A percentile compares a stretch with the other conserved stretches of the same genome.
phyloP scores from a whole-genome alignment of 805 yeast species.

The Saturnispora zaruensis region DNA sequence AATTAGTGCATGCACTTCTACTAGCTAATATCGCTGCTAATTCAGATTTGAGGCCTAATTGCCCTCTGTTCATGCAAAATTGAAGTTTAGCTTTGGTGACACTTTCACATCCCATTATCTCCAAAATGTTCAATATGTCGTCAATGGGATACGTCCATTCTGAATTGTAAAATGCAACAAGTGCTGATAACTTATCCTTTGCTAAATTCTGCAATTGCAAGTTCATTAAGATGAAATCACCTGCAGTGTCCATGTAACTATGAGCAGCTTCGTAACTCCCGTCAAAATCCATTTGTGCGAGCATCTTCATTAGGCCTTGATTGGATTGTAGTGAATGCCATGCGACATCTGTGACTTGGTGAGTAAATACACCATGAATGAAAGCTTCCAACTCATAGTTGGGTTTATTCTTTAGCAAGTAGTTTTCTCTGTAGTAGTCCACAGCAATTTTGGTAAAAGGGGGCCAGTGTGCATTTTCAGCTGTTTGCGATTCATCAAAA shows the following conservation, averaged over 20 bases:
- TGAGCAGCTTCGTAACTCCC: slow-evolving; percentile 46
- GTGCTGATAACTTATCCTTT: not conserved
- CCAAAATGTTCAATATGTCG: slow-evolving; percentile 36
- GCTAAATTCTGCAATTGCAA: slow-evolving; percentile 29
- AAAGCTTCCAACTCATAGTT: slow-evolving; percentile 40
- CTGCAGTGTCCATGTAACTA: slow-evolving; percentile 49
- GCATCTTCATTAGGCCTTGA: slow-evolving; percentile 46
- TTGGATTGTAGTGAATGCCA: slow-evolving; percentile 57
- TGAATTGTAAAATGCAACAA: slow-evolving; percentile 21
- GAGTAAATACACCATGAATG: slow-evolving; percentile 49
- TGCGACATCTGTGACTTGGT: slow-evolving; percentile 55
- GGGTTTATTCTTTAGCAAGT: slow-evolving; percentile 18
- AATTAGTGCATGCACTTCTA: slow-evolving; percentile 5
- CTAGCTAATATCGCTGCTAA: slow-evolving; percentile 17
- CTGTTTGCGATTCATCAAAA: slow-evolving; percentile 39
- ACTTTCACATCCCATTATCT: slow-evolving; percentile 28
- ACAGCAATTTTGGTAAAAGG: slow-evolving; percentile 46
- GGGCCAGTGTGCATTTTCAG: slow-evolving; percentile 68
- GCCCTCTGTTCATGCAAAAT: slow-evolving; percentile 49
- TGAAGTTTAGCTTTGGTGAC: slow-evolving; percentile 30
- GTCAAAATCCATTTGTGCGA: slow-evolving; percentile 46
- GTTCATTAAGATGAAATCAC: slow-evolving; percentile 46
- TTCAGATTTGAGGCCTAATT: slow-evolving; percentile 43
- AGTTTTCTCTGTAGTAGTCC: slow-evolving; percentile 28
- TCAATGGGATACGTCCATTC: slow-evolving; percentile 37